Evolutionary conservation across 2,329 filamentous ascomycete species (phyloP), one percentile per base, ranked within the genome.

Genomic region (Tolypocladium sp.): DNA sequence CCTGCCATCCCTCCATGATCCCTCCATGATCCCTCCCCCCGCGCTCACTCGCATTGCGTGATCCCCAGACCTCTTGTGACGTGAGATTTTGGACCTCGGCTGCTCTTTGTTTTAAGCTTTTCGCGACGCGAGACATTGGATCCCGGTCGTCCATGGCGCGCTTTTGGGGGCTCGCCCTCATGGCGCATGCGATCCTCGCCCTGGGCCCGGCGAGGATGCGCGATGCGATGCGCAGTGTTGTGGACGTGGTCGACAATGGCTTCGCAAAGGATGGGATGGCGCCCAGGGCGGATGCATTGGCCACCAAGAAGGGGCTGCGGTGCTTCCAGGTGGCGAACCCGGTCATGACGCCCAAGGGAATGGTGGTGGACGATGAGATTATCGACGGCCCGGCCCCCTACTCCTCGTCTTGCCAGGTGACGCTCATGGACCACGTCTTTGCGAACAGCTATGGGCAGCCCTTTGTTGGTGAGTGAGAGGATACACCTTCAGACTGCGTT

Each of bases 361-460:
- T 68, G n/a, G 58, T 67, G 3, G 57, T 57, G 8, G 61, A 60
- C n/a, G 27, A 58, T 12, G 46, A 60, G 13, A 9, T 60, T 27
- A 30, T 65, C 30, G 57, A 53, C 25, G 15, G 44, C 22, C 33
- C 44, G 2, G 53, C 58, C 15, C 9, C 22, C 17, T 13, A 38
- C 9, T 15, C 27, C 10, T 17, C 60, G 20, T 68, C 73, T 55
- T 85, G 82, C 68, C 74, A 81, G 51, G 69, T 84, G 44, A 72
- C 82, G n/a, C 72, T 93, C 58, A 89, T 92, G 83, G 75, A 85
- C 3, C 80, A 91, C 72, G 79, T 82, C 0, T 93, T 93, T 76
- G 88, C 77, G 13, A 82, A 76, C 62, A 92, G 88, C 63, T 92
- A 92, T 69, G 87, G 86, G n/a, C 70, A 79, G 40, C 90, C 90